Conservation (phyloP, 2,329 filamentous ascomycete species). For the Sphaerulina vaccinii region DNA sequence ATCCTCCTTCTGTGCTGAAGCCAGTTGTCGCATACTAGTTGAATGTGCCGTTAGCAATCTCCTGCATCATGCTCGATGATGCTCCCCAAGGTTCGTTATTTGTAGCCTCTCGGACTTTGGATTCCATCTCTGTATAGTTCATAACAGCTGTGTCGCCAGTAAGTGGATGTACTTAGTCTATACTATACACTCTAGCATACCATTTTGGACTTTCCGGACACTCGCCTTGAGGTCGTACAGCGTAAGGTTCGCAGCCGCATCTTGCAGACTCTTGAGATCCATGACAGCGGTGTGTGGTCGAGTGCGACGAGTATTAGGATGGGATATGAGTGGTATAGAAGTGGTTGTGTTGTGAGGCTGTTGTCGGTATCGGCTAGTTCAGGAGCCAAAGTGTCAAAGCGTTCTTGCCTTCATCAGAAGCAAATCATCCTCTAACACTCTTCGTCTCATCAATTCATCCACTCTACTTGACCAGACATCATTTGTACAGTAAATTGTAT, state of each 20-base stretch:
- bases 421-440: background rate
- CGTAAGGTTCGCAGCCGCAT: conserved; percentile 85
- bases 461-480: background rate
- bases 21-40: conserved; percentile 71
- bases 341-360: background rate
- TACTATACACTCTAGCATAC: conserved; percentile 51
- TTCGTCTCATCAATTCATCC: background rate
- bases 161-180: background rate
- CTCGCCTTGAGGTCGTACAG: conserved; percentile 95
- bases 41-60: conserved; percentile 96
- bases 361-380: background rate
- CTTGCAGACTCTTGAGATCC: conserved; percentile 83
- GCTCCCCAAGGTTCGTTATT: conserved; percentile 99
- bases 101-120: conserved; percentile 86
- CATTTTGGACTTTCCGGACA: conserved; percentile 95
- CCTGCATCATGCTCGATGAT: conserved; percentile 83
- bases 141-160: conserved; percentile 69
- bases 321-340: background rate
- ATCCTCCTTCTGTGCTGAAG: background rate
- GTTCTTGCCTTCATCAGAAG: background rate
- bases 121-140: conserved; percentile 96
- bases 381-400: background rate
- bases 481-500: background rate
- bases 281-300: conserved; percentile 51
- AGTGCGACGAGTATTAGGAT: background rate